Evolutionary conservation across 2,329 filamentous ascomycete genomes (phyloP).

Genomic region (Drechmeria coniospora): DNA sequence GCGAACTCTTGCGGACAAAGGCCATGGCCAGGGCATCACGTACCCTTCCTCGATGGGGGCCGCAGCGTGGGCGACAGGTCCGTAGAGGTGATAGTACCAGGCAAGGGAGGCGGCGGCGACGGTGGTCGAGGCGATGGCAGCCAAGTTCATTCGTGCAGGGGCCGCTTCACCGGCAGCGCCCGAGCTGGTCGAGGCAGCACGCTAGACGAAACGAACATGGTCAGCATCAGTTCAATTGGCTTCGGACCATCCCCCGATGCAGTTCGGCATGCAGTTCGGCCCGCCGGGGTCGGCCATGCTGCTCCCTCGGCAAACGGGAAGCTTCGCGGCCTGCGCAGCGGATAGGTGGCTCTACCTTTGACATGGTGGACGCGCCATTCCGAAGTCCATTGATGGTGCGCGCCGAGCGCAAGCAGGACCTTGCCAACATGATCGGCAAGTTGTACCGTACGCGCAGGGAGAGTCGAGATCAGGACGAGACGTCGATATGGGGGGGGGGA

Average conservation of each 20-base stretch:
- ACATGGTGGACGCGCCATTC: constrained; percentile 55
- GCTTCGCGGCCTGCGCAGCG: no score
- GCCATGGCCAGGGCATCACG: no score
- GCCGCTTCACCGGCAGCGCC: constrained; percentile 54
- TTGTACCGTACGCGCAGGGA: constrained; percentile 22
- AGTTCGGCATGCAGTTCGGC: constrained; percentile 12
- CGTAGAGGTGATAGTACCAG: constrained; percentile 97
- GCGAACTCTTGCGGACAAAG: no score
- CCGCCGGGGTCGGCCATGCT: constrained; percentile 10
- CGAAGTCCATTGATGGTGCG: constrained; percentile 68
- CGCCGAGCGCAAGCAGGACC: constrained; percentile 78
- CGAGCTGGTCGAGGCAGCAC: constrained; percentile 58
- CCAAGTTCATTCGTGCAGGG: constrained; percentile 69
- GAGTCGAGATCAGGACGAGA: constrained; percentile 19
- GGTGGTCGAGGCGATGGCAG: constrained; percentile 73
- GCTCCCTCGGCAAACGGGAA: constrained; percentile 15
- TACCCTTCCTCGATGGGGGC: constrained; percentile 96
- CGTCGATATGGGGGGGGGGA: constrained; percentile 18
- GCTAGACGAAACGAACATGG: constrained; percentile 25
- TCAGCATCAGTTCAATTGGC: constrained; percentile 21
- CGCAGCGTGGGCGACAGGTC: constrained; percentile 72
- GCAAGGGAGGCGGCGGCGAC: constrained; percentile 78
- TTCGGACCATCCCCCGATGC: constrained; percentile 9
- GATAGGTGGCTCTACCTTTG: constrained; percentile 55
- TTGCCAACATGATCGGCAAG: constrained; percentile 71